Evolutionary conservation across 495 filamentous ascomycete species (phyloP).

Genomic region (Parathielavia appendiculata): DNA sequence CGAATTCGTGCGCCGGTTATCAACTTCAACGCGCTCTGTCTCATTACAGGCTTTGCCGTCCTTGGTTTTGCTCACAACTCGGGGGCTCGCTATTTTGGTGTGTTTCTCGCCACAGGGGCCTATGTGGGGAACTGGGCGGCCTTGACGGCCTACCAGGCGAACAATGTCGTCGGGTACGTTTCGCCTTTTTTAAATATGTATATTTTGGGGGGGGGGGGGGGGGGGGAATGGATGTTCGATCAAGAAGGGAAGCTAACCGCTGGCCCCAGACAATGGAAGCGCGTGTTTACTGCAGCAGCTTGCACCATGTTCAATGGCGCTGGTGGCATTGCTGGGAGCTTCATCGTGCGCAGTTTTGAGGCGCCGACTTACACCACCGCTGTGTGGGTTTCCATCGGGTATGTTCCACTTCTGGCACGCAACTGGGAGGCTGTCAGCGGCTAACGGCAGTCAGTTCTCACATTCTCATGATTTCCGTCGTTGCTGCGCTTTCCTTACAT

Average conservation of each 20-base stretch:
- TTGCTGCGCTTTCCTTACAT: conserved; percentile 54
- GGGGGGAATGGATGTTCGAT: no score
- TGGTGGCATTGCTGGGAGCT: conserved; percentile 71
- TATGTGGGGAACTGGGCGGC: conserved; percentile 80
- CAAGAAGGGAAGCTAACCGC: conserved; percentile 19
- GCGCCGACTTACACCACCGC: conserved; percentile 66
- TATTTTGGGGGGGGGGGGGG: no score
- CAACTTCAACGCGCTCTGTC: conserved; percentile 63
- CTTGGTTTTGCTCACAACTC: conserved; percentile 65
- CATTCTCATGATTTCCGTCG: conserved; percentile 59
- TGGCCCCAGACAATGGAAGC: conserved; percentile 60
- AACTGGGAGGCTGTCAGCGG: background rate
- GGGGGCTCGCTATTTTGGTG: conserved; percentile 66
- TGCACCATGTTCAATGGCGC: conserved; percentile 68
- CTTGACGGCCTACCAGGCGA: conserved; percentile 65
- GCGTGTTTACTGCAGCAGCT: conserved; percentile 63
- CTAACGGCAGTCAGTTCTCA: conserved; percentile 40
- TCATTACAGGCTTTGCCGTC: conserved; percentile 70
- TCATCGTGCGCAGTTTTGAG: conserved; percentile 62
- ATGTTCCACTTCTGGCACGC: background rate
- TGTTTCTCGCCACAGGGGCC: conserved; percentile 69
- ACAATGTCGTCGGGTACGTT: conserved; percentile 55
- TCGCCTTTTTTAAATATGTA: background rate
- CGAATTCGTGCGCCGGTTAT: conserved; percentile 64
- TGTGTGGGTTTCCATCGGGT: conserved; percentile 68